Base-by-base conservation (phyloP, 306 rosid species). In the Alnus rubra region DNA sequence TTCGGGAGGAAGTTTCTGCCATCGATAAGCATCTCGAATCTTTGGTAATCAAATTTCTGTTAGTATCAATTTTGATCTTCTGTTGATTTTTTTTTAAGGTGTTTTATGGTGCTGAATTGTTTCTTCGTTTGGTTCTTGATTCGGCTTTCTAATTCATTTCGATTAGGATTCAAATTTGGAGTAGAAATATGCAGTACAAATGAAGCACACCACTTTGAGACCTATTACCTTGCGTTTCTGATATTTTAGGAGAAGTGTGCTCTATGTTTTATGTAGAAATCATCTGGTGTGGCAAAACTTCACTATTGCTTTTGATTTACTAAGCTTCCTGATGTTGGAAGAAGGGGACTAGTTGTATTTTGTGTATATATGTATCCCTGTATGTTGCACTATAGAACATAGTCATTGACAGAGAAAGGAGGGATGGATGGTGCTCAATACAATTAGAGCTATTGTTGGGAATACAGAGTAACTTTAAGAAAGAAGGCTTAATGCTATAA, bases 1-100 rank as follows among this genome's bases (percentile, higher is more conserved):
- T 96, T 82, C 93, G 99, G 2, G 90, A 90, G 53, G 89, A 96
- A 91, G 99, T 92, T 23, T 82, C 90, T 55, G 83, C 92, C 60
- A 83, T 89, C 16, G 90, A 84, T n/a, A 82, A 79, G 54, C 86
- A 89, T 79, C 92, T 89, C 44, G 92, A 78, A 63, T 82, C 90
- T 64, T 56, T 87, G 92, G 92, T 89, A 69, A n/a, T 73, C 39
- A 16, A 54, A 10, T 58, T 74, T 62, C 30, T 50, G 28, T 16
- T 45, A 50, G 12, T 33, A 12, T 9, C 11, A 12, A 49, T 6
- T 19, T 44, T 71, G 13, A 7, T 52, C n/a, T 45, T n/a, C 13
- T 48, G 3, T 48, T 69, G 19, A 11, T 13, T 1, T 13, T 42
- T 42, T 42, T 42, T 23, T 23, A 23, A 42, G 59, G 30, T 48